Evolutionary conservation across 805 yeast genomes (phyloP), one percentile per base, ranked within the genome.

Genomic region (Komagataella ulmi): DNA sequence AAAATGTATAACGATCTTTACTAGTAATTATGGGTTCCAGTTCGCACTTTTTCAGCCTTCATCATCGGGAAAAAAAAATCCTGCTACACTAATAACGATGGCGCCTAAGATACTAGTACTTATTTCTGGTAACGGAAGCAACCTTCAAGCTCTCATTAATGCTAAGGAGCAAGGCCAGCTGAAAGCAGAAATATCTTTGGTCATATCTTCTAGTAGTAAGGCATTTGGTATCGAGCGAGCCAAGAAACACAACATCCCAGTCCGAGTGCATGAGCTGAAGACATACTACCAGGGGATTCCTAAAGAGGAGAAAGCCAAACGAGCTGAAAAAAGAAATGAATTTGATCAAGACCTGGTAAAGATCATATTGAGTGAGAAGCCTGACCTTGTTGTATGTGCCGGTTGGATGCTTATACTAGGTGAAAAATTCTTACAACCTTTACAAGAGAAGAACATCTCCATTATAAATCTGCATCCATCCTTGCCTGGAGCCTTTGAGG

Each of bases 391-490:
- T 45, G 97, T 93, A 5, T 93, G 99, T 69, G 99, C 99, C 3
- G 99, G 99, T 2, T 93, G 99, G 99, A 83, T 93, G 90, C 76
- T 93, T 50, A 93, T 93, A 53, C 73, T 93, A 54, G 85, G 97
- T 1, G 81, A 88, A 3, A 73, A 79, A 18, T 89, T 88, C 57
- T 72, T 93, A 54, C 68, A 71, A 45, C 89, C 90, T 3, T 66
- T 90, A 40, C 78, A 72, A 50, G 64, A 74, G 2, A 79, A 74
- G 3, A 70, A 75, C 1, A 75, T 89, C 24, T 87, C 90, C 44
- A 90, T 93, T 56, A 89, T 93, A 60, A 93, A 93, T 62, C 71
- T 93, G 54, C 99, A 93, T 65, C 99, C 99, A 4, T 98, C 99
- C 0, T 77, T 93, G 54, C 99, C 99, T 1, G 96, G 96, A 24